Conservation (phyloP, 805 yeast genomes). For the Nakazawaea anatomiae region DNA sequence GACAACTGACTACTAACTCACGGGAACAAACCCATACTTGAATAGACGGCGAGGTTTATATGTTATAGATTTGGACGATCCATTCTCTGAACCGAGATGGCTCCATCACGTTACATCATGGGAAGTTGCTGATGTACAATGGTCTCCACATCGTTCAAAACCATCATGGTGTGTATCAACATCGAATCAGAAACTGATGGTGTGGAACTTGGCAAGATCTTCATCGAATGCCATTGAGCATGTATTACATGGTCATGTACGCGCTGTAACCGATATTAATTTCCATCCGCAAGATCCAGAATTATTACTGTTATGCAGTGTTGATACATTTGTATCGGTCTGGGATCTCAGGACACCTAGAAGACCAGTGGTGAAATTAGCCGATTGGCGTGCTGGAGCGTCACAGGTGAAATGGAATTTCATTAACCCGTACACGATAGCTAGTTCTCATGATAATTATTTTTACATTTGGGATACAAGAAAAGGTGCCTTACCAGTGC, state of each 20-base stretch:
- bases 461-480: conserved; percentile 86
- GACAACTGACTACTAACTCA: not conserved
- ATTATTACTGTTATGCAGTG: conserved; percentile 84
- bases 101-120: conserved; percentile 87
- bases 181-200: conserved; percentile 88
- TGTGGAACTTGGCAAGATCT: conserved; percentile 82
- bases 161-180: conserved; percentile 93
- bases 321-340: conserved; percentile 78
- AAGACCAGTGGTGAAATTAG: conserved; percentile 67
- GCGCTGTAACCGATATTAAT: conserved; percentile 95
- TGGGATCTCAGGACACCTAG: conserved; percentile 90
- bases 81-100: conserved; percentile 93
- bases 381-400: conserved; percentile 96
- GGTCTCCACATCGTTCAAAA: conserved; percentile 87
- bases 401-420: conserved; percentile 94
- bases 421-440: conserved; percentile 66
- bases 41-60: conserved; percentile 65
- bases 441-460: conserved; percentile 79
- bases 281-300: conserved; percentile 88
- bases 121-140: conserved; percentile 99
- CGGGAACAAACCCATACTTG: not conserved
- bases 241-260: conserved; percentile 80
- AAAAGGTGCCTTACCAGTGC: conserved; percentile 71
- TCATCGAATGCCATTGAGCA: conserved; percentile 69
- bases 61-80: conserved; percentile 92